These are phyloP conservation scores for Eutrema japonicum DNA, from an alignment of 345 rosid genomes.

Conservation along the genomic window DNA sequence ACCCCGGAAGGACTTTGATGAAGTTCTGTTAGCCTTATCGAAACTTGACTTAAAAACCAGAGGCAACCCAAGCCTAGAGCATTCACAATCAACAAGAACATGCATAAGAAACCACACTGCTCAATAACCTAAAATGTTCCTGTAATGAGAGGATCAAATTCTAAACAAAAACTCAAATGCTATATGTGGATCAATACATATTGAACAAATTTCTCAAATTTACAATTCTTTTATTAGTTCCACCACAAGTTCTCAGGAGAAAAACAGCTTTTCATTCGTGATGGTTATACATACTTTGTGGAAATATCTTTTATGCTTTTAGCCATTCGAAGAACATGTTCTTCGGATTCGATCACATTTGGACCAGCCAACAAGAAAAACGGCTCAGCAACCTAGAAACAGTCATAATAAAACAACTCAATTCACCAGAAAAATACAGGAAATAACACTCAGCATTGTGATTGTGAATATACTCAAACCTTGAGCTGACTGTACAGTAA, in stretches of 20 bases:
- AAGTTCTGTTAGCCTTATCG: constrained; percentile 91
- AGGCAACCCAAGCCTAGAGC: constrained; percentile 72
- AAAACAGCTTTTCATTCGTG: neutral
- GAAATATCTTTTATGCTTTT: constrained; percentile 60
- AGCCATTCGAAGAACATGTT: constrained; percentile 78
- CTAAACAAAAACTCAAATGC: no score
- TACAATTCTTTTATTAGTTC: neutral
- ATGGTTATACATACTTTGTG: constrained; percentile 52
- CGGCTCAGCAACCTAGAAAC: constrained; percentile 66
- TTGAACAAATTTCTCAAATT: neutral
- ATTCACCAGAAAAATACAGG: neutral
- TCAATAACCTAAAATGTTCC: no score
- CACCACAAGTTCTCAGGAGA: neutral
- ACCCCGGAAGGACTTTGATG: constrained; percentile 89
- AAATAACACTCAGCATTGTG: neutral
- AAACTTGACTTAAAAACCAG: constrained; percentile 93
- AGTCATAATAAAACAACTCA: neutral
- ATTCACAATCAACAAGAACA: constrained; percentile 13
- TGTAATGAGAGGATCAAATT: no score
- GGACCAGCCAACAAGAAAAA: constrained; percentile 90
- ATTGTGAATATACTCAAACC: constrained; percentile 38
- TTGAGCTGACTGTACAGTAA: constrained; percentile 60
- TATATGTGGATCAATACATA: no score
- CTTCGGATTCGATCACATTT: constrained; percentile 92
- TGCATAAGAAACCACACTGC: neutral